Evolutionary conservation across 1,284 basidiomycete species (phyloP), one percentile per base, ranked within the genome.

Genomic region (Pseudomicrostroma phylloplanum): DNA sequence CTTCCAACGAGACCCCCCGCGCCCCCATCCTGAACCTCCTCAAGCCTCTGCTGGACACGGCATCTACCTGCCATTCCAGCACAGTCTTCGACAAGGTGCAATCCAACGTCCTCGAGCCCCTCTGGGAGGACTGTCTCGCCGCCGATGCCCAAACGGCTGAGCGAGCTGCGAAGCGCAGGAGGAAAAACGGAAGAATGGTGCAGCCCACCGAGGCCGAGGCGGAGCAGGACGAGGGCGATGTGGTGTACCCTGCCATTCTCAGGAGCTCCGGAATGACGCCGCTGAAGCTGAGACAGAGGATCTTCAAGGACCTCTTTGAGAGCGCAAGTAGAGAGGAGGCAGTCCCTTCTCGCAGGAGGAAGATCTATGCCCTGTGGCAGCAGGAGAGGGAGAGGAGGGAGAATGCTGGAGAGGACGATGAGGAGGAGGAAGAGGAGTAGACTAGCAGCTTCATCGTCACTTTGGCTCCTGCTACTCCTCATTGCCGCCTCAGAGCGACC

Each of bases 61-160:
- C 87, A n/a, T 86, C 90, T 1, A 84, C 82, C 55, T 88, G 88
- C 0, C 81, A 83, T 1, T 83, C 83, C 23, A 85, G 82, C 25
- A 81, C 83, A 23, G 87, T 88, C 1, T 89, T 87, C 79, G 84
- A 86, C 59, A 86, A 89, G 41, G 80, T 92, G 30, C 84, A 88
- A 73, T 82, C 83, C 13, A 82, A 86, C 6, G 73, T 91, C 6
- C 82, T 91, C 51, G 82, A 84, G 12, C 89, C 89, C 2, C 80
- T 92, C 42, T 57, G 76, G 40, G 65, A 69, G 0, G 71, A 73
- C 56, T 69, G 64, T 1, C 55, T 74, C 7, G 54, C 63, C 0
- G 65, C 65, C 12, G 15, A 23, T 30, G 25, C 42, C 17, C 53
- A 17, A 13, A 6, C 36, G 3, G 59, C 42, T 25, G 43, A 63